These are phyloP conservation scores for Rugonectria rugulosa DNA, from an alignment of 2,329 filamentous ascomycete genomes.

Conservation along the genomic window DNA sequence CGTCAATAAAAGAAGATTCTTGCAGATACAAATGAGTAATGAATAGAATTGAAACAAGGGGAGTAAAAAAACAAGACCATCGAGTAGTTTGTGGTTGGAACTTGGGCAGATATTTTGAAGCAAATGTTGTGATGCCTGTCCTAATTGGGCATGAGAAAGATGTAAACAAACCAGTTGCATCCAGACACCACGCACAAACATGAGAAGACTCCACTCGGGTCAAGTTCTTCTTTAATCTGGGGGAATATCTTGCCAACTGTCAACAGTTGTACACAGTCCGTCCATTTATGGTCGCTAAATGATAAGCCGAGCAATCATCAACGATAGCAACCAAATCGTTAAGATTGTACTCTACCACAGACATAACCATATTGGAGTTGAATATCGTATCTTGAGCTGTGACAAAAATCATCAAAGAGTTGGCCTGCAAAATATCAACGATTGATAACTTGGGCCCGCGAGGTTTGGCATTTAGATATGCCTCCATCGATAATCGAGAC, in stretches of 20 bases:
- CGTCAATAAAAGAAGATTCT: slow-evolving; percentile 1
- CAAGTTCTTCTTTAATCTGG: neutral
- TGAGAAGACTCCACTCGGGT: neutral
- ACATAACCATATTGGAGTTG: no score
- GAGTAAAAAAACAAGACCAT: neutral
- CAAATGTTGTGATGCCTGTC: neutral
- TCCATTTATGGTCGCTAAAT: neutral
- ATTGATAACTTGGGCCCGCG: no score
- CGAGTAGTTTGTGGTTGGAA: neutral
- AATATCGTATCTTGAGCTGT: no score
- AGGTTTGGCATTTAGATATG: slow-evolving; percentile 7
- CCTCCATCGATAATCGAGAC: slow-evolving; percentile 52
- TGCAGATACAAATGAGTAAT: neutral
- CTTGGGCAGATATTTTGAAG: neutral
- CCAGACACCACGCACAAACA: neutral
- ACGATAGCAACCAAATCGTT: no score
- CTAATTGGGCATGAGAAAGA: neutral
- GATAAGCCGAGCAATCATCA: neutral
- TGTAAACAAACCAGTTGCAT: slow-evolving; percentile 6
- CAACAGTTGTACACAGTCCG: neutral
- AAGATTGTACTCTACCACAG: no score
- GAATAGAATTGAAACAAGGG: neutral
- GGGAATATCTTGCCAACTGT: neutral
- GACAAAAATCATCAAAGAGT: no score
- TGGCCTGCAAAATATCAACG: no score